Evolutionary conservation across 352 stramenopile genomes (phyloP).

Genomic region (Phytophthora fragariaefolia): DNA sequence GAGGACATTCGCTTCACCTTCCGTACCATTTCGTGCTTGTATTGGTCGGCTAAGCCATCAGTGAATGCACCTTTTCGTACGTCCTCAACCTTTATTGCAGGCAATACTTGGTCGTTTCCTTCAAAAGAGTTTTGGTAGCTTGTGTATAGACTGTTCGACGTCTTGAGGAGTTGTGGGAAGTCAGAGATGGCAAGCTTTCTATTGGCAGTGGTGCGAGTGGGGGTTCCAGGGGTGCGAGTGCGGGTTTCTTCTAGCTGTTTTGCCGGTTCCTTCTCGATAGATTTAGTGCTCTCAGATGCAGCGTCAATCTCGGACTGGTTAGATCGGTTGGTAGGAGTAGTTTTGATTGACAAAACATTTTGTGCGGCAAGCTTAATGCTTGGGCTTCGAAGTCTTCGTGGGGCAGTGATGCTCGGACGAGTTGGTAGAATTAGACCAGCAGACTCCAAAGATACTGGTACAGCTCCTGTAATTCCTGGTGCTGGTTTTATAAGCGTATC

Average conservation of each 20-base stretch:
- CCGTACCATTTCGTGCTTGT: conserved; percentile 65
- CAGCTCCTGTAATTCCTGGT: neutral
- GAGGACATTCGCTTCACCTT: conserved; percentile 56
- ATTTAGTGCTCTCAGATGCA: conserved; percentile 1
- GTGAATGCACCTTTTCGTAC: conserved; percentile 61
- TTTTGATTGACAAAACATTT: conserved; percentile 37
- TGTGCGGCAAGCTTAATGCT: conserved; percentile 50
- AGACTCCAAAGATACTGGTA: neutral
- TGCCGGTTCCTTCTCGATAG: conserved; percentile 1
- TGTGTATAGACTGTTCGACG: conserved; percentile 45
- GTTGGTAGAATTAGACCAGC: conserved; percentile 11
- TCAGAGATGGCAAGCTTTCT: conserved; percentile 49
- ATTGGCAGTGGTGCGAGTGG: neutral
- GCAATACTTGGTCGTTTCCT: conserved; percentile 20
- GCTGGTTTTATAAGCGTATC: neutral
- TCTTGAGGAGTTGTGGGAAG: conserved; percentile 40
- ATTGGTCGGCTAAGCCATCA: conserved; percentile 54
- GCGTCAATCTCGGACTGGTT: conserved; percentile 31
- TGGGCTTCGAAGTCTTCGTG: conserved; percentile 28
- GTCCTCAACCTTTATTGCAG: conserved; percentile 54
- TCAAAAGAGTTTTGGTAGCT: conserved; percentile 38
- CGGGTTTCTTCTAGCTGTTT: conserved; percentile 4
- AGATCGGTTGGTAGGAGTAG: neutral
- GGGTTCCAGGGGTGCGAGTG: neutral
- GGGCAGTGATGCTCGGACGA: conserved; percentile 10